These are phyloP conservation scores for Baeospora myosura DNA, from an alignment of 1,284 basidiomycete genomes.

Conservation along the genomic window DNA sequence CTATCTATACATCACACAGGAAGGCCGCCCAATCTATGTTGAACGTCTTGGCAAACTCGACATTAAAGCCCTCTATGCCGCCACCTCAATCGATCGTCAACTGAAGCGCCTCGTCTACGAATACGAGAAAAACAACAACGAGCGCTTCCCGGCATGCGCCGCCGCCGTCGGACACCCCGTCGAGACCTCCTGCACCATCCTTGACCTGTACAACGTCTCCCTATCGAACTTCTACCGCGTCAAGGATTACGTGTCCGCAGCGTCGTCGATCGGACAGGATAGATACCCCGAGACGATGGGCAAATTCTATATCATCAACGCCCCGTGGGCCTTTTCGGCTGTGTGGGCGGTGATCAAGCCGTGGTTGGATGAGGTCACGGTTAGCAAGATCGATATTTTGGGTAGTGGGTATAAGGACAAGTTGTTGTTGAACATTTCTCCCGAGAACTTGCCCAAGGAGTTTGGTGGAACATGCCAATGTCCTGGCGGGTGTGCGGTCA, in stretches of 20 bases:
- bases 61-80: slow-evolving; percentile 72
- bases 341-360: slow-evolving; percentile 89
- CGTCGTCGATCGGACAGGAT: slow-evolving; percentile 82
- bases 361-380: slow-evolving; percentile 94
- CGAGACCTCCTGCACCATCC: slow-evolving; percentile 97
- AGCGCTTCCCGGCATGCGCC: slow-evolving; percentile 82
- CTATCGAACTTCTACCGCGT: slow-evolving; percentile 85
- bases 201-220: slow-evolving; percentile 84
- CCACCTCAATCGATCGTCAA: slow-evolving; percentile 85
- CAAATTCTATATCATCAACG: slow-evolving; percentile 94
- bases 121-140: slow-evolving; percentile 84
- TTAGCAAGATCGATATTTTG: slow-evolving; percentile 86
- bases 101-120: slow-evolving; percentile 86
- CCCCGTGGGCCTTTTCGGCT: slow-evolving; percentile 86
- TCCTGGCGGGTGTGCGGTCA: slow-evolving; percentile 75
- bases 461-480: slow-evolving; percentile 85
- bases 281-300: slow-evolving; percentile 94
- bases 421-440: slow-evolving; percentile 75
- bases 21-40: slow-evolving; percentile 93
- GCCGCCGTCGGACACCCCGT: slow-evolving; percentile 73
- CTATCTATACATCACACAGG: no score
- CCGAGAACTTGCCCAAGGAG: slow-evolving; percentile 77
- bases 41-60: slow-evolving; percentile 90
- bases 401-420: slow-evolving; percentile 59
- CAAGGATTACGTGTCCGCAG: slow-evolving; percentile 84